Evolutionary conservation across 2,329 filamentous ascomycete genomes (phyloP).

Genomic region (Balansia obtecta): DNA sequence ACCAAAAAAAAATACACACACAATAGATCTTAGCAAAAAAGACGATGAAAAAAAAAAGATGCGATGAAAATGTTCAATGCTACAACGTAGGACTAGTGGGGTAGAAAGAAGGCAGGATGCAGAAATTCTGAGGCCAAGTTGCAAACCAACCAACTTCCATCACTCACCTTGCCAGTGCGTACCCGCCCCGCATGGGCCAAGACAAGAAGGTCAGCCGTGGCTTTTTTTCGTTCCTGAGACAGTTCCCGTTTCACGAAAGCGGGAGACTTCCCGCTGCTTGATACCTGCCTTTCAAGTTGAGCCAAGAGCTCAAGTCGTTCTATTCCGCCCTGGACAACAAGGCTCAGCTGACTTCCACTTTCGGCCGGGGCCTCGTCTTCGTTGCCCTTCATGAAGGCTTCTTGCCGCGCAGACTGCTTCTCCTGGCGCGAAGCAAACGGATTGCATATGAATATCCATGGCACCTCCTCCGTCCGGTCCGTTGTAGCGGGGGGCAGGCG

Average conservation of each 20-base stretch:
- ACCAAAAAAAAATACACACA: not conserved
- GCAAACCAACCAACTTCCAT: not conserved
- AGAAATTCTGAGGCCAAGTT: not conserved
- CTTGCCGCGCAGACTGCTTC: conserved; percentile 18
- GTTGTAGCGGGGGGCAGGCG: conserved; percentile 58
- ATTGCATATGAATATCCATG: conserved; percentile 66
- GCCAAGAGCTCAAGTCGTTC: conserved; percentile 34
- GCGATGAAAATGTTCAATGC: not conserved
- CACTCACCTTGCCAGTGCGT: conserved; percentile 50
- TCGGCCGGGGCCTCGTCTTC: conserved; percentile 37
- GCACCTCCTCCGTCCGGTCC: conserved; percentile 26
- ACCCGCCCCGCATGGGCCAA: conserved; percentile 48
- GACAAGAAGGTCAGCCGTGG: conserved; percentile 42
- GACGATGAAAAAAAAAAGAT: too few relatives aligned
- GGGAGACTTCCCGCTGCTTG: conserved; percentile 20
- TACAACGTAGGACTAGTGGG: too few relatives aligned
- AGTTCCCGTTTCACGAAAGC: conserved; percentile 32
- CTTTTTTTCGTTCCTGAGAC: conserved; percentile 34
- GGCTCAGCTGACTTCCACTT: conserved; percentile 29
- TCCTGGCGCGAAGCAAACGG: conserved; percentile 35
- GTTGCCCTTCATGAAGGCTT: conserved; percentile 28
- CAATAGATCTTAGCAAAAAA: not conserved
- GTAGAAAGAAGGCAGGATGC: not conserved
- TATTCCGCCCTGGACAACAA: conserved; percentile 40
- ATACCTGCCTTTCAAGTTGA: conserved; percentile 36